Percentiles rank a stretch among this genome's conserved stretches.
Conservation (phyloP, 495 filamentous ascomycete genomes). For the Pyronema domesticum region DNA sequence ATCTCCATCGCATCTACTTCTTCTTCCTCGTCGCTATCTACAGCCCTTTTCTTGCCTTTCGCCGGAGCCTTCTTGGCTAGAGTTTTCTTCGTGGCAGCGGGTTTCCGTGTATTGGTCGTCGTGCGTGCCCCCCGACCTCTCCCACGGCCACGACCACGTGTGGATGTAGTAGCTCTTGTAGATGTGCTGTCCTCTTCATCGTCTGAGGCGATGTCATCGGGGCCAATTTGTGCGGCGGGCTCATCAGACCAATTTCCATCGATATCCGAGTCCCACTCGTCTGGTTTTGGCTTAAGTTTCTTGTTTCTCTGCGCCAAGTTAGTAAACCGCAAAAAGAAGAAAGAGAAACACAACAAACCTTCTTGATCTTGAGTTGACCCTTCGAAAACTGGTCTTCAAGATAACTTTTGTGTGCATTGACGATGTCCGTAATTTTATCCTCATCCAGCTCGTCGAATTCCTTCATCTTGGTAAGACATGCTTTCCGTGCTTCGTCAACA, state of each 20-base stretch:
- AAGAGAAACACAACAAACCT: slow-evolving; percentile 13
- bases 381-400: slow-evolving; percentile 55
- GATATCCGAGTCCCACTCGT: slow-evolving; percentile 68
- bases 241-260: slow-evolving; percentile 75
- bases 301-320: slow-evolving; percentile 31
- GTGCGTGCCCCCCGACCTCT: slow-evolving; percentile 30
- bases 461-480: slow-evolving; percentile 58
- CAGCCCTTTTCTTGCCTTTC: slow-evolving; percentile 34
- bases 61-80: slow-evolving; percentile 29
- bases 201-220: slow-evolving; percentile 25
- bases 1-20: slow-evolving; percentile 28
- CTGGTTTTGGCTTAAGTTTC: slow-evolving; percentile 59
- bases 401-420: slow-evolving; percentile 49
- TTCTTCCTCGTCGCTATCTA: slow-evolving; percentile 44
- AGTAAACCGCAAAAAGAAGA: neutral
- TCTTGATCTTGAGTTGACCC: slow-evolving; percentile 43
- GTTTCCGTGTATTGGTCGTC: slow-evolving; percentile 28
- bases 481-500: slow-evolving; percentile 58
- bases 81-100: slow-evolving; percentile 28
- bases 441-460: slow-evolving; percentile 51
- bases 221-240: slow-evolving; percentile 43
- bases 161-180: slow-evolving; percentile 11
- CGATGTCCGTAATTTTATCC: slow-evolving; percentile 44
- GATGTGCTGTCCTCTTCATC: slow-evolving; percentile 14
- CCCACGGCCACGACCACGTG: slow-evolving; percentile 33